Evolutionary conservation across 2,329 filamentous ascomycete species (phyloP), one percentile per base, ranked within the genome.

Genomic region (Aaosphaeria arxii): DNA sequence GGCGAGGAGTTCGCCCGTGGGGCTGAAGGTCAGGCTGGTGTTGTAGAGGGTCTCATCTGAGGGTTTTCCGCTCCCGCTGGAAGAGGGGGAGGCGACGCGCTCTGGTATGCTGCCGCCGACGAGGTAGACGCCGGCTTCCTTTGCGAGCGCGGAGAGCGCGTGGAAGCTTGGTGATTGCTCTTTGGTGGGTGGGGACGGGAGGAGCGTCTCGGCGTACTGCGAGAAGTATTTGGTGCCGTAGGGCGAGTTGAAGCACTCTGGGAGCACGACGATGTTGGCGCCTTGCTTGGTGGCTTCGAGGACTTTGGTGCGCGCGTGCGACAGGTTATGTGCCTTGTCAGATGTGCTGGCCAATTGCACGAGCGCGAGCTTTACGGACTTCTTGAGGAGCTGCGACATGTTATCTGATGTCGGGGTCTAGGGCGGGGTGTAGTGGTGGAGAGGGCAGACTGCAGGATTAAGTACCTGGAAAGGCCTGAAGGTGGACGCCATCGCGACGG

Each of bases 221-320:
- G 91, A 87, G 74, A 99, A 99, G 78, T 86, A 91, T 64, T 90
- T 80, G 57, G 85, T 91, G 57, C 94, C 94, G 73, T 99, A 99
- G 6, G 94, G 94, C 39, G 89, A 95, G 77, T 99, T 99, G 84
- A 99, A 99, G 79, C 94, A 99, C 76, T 99, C 94, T 33, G 94
- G 94, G 13, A 99, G 82, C 32, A 97, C 90, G 56, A 97, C 86
- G 50, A 99, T 84, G 48, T 88, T 84, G 51, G 92, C 90, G 57
- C 92, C 92, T 7, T 47, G 76, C 29, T 76, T 71, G 28, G 90
- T 86, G 5, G 94, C 92, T 69, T 90, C 85, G 53, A 90, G 81
- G 49, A 97, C 91, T 68, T 94, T 91, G 40, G 80, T 78, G 48
- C 88, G 86, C 9, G 94, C 92, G 68, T 86, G 86, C 24, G 79